Evolutionary conservation across 768 basidiomycete species (phyloP).

Genomic region (Tulasnella sp.): DNA sequence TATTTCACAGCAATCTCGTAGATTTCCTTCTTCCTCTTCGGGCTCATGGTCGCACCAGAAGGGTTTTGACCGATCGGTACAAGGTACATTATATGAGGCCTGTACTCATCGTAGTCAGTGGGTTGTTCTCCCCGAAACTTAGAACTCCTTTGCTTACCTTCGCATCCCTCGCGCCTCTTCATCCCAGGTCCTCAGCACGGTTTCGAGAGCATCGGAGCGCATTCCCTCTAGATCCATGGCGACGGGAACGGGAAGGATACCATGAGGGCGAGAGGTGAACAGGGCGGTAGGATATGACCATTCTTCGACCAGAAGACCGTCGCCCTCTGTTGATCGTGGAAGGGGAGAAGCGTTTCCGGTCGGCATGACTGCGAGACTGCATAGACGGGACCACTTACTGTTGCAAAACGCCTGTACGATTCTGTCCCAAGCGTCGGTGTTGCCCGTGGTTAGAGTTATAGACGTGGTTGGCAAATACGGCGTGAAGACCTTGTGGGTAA

Average conservation of each 20-base stretch:
- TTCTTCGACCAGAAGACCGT: constrained; percentile 55
- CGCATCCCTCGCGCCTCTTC: constrained; percentile 56
- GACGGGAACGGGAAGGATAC: constrained; percentile 57
- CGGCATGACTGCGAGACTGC: neutral
- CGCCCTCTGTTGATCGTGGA: constrained; percentile 36
- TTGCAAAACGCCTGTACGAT: constrained; percentile 64
- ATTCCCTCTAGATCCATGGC: constrained; percentile 75
- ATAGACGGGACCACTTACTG: constrained; percentile 57
- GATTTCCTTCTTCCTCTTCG: constrained; percentile 70
- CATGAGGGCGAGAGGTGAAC: constrained; percentile 45
- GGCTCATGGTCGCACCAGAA: constrained; percentile 68
- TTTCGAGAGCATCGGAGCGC: constrained; percentile 61
- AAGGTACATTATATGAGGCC: constrained; percentile 73
- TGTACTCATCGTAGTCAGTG: constrained; percentile 39
- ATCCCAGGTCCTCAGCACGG: constrained; percentile 69
- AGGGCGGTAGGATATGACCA: constrained; percentile 76
- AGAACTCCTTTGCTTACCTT: constrained; percentile 48
- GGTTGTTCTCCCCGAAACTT: neutral
- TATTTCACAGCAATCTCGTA: constrained; percentile 84
- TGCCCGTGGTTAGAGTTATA: constrained; percentile 63
- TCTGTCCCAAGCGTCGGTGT: constrained; percentile 73
- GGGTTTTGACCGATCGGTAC: constrained; percentile 87
- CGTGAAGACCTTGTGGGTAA: constrained; percentile 53
- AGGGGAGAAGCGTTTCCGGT: neutral
- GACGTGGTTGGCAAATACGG: constrained; percentile 60